Evolutionary conservation across 2,329 filamentous ascomycete species (phyloP), one percentile per base, ranked within the genome.

Genomic region (Trichoderma sp.): DNA sequence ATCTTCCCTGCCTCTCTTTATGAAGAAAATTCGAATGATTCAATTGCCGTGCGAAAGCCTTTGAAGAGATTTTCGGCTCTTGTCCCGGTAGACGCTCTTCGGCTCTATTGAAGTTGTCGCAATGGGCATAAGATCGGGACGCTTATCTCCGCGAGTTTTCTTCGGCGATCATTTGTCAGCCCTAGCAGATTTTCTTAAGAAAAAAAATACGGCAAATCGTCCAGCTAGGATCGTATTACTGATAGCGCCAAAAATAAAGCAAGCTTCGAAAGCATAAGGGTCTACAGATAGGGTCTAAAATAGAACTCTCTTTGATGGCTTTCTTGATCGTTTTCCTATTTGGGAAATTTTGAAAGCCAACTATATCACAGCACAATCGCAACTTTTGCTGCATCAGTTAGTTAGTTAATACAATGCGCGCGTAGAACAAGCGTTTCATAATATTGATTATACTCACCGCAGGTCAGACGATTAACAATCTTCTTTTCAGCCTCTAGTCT

Each of bases 81-180:
- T 21, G 33, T 49, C 35, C 40, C 53, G 53, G 63, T 27, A 66
- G 7, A 43, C 7, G 21, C 27, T 11, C 10, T 33, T 57, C 62
- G 35, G 53, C 37, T 65, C 62, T n/a, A 8, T 5, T 53, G 40
- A 47, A 13, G 31, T 3, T 27, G 53, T 58, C 37, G 53, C 40
- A 53, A 66, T 53, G 63, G 63, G 63, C 63, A 49, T 58, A 66
- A 57, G 21, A 24, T 14, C 14, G 4, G 47, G 11, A 5, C 1
- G 63, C 63, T 66, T 66, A 66, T 66, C 63, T 66, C 63, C 63
- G 62, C 35, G 24, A 66, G 16, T 24, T 13, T 27, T 37, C n/a
- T 49, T 65, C 53, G 53, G 63, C 27, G 37, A 47, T 66, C n/a
- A 66, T 66, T 66, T 66, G 63, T 66, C 63, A 66, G 63, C 63